Conservation (phyloP, 495 filamentous ascomycete genomes). For the Neurospora intermedia region DNA sequence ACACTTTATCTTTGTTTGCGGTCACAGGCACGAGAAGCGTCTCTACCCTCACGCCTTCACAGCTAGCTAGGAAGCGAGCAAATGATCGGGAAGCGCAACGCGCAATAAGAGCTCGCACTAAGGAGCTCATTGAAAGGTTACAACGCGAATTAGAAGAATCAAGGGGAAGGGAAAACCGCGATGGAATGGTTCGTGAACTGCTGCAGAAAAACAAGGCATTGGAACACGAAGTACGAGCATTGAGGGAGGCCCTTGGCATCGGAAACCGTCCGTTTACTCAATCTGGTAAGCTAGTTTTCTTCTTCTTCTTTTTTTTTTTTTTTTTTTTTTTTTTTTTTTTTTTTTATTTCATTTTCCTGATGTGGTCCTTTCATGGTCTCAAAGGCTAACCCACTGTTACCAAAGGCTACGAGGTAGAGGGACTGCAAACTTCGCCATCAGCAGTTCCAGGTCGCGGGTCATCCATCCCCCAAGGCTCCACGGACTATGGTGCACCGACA, state of each 20-base stretch:
- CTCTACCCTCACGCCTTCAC: conserved; percentile 60
- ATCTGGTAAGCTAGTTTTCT: conserved; percentile 12
- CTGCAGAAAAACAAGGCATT: conserved; percentile 28
- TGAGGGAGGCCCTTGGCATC: conserved; percentile 22
- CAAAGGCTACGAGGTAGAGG: conserved; percentile 12
- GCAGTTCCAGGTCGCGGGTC: conserved; percentile 9
- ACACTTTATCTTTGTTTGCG: background rate
- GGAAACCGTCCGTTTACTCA: conserved; percentile 8
- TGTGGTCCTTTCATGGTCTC: conserved; percentile 3
- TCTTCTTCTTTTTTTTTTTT: background rate
- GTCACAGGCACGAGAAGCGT: conserved; percentile 53
- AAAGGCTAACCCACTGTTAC: conserved; percentile 14
- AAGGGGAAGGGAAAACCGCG: conserved; percentile 21
- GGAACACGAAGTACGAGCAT: conserved; percentile 23
- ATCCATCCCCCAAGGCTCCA: conserved; percentile 4
- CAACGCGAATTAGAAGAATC: conserved; percentile 59
- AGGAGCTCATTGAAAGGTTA: conserved; percentile 66
- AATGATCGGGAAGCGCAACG: conserved; percentile 86
- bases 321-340: no score
- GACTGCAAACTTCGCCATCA: conserved; percentile 2
- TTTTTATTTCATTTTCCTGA: no score
- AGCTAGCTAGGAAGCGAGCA: conserved; percentile 69
- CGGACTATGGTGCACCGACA: conserved; percentile 10
- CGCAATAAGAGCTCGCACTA: conserved; percentile 73
- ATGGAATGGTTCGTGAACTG: conserved; percentile 25